Percentiles rank a stretch among this genome's conserved stretches.
Conservation (phyloP, 1,284 basidiomycete genomes). For the Fomitopsis betulina region DNA sequence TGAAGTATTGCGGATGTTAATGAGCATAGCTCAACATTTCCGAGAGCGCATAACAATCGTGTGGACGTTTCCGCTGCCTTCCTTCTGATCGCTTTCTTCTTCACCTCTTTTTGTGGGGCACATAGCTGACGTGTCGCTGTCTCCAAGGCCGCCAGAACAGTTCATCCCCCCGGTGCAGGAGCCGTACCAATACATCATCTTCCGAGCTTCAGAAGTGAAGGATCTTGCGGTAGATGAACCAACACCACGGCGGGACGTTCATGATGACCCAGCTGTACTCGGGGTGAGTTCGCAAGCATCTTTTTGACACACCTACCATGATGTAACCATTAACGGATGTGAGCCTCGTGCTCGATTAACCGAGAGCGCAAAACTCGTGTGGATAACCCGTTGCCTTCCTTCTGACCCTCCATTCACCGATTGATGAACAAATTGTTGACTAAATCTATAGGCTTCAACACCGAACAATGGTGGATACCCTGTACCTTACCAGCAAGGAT, state of each 20-base stretch:
- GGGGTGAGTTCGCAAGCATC: constrained; percentile 45
- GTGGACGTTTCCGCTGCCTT: constrained; percentile 76
- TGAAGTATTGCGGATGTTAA: constrained; percentile 66
- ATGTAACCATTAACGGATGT: constrained; percentile 52
- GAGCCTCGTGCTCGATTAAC: constrained; percentile 33
- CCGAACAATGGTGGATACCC: constrained; percentile 22
- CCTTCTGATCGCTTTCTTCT: constrained; percentile 46
- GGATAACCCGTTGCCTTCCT: constrained; percentile 61
- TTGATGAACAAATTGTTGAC: background rate
- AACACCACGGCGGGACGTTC: constrained; percentile 53
- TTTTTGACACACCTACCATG: constrained; percentile 16
- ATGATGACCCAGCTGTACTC: constrained; percentile 75
- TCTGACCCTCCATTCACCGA: constrained; percentile 30
- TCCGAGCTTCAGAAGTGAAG: constrained; percentile 80
- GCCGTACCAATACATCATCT: constrained; percentile 79
- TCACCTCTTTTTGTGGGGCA: constrained; percentile 3
- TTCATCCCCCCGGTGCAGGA: constrained; percentile 76
- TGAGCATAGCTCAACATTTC: constrained; percentile 45
- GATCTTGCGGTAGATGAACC: constrained; percentile 74
- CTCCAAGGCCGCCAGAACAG: constrained; percentile 55
- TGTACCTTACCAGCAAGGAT: constrained; percentile 21
- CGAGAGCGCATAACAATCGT: constrained; percentile 67
- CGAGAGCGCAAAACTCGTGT: constrained; percentile 54
- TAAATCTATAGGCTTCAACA: constrained; percentile 24
- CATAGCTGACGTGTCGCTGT: constrained; percentile 16